A percentile compares a stretch with the other conserved stretches of the same genome.
phyloP scores from a whole-genome alignment of 129 eudicot species.

The Flaveria ramosissima region DNA sequence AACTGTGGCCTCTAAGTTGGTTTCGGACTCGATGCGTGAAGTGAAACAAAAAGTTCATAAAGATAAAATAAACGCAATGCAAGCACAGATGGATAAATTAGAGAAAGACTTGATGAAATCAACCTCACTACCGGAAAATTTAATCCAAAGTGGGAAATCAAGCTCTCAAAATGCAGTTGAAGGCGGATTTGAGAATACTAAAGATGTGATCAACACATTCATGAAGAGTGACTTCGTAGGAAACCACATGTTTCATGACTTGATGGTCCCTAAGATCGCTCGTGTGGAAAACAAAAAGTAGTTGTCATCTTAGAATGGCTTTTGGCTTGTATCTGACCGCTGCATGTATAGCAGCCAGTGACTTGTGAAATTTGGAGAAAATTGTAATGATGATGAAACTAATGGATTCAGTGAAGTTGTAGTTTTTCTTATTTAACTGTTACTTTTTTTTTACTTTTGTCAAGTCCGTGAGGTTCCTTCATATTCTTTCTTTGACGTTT shows the following conservation, averaged over 20 bases:
- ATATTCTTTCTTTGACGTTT: too few species aligned
- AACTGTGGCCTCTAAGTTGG: conserved; percentile 22
- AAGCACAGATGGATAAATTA: conserved; percentile 31
- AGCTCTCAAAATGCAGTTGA: conserved; percentile 7
- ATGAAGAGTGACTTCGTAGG: conserved; percentile 27
- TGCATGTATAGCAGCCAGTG: neutral
- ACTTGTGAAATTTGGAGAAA: too few species aligned
- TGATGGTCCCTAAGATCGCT: conserved; percentile 30
- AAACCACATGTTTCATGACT: conserved; percentile 26
- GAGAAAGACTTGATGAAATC: conserved; percentile 26
- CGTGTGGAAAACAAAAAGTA: neutral
- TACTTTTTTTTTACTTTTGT: too few species aligned
- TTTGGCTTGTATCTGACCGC: conserved; percentile 2
- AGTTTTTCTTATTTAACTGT: too few species aligned
- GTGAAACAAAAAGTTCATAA: conserved; percentile 23
- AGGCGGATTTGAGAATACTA: conserved; percentile 10
- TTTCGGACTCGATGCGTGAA: conserved; percentile 31
- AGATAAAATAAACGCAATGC: conserved; percentile 12
- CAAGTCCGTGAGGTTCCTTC: too few species aligned
- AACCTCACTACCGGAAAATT: conserved; percentile 3
- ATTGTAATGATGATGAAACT: too few species aligned
- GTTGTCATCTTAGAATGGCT: conserved; percentile 5
- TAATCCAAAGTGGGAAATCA: neutral
- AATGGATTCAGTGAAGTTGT: too few species aligned
- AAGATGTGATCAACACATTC: conserved; percentile 24